These are phyloP conservation scores for Coprinellus micaceus DNA, from an alignment of 768 basidiomycete species.

Conservation along the genomic window DNA sequence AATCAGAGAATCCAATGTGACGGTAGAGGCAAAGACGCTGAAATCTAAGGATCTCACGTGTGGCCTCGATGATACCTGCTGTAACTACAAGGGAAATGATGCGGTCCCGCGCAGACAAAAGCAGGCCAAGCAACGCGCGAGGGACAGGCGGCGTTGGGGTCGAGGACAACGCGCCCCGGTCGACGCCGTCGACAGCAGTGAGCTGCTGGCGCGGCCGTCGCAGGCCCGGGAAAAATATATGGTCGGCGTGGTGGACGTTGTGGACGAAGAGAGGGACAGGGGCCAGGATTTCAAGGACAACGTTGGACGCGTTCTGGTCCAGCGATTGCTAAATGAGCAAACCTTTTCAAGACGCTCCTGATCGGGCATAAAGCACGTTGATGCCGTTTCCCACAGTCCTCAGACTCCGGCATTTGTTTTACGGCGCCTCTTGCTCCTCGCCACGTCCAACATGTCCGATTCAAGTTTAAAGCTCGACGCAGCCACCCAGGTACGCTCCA, in stretches of 20 bases:
- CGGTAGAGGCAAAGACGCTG: constrained; percentile 23
- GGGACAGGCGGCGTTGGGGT: background rate
- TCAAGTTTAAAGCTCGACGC: constrained; percentile 64
- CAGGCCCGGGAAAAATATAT: too few species aligned
- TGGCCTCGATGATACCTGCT: constrained; percentile 16
- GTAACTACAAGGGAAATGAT: constrained; percentile 5
- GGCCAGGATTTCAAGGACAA: too few species aligned
- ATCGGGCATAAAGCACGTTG: constrained; percentile 3
- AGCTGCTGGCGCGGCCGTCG: too few species aligned
- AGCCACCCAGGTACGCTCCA: constrained; percentile 57
- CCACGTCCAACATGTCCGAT: constrained; percentile 39
- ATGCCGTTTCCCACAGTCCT: constrained; percentile 8
- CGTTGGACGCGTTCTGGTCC: too few species aligned
- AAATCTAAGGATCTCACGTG: constrained; percentile 34
- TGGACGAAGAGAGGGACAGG: too few species aligned
- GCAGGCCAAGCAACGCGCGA: constrained; percentile 3
- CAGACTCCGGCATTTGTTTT: constrained; percentile 8
- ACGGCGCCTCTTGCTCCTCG: background rate
- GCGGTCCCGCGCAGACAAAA: constrained; percentile 9
- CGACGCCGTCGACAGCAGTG: background rate
- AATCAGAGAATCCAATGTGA: constrained; percentile 18
- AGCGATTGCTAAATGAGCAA: background rate
- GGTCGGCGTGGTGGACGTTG: too few species aligned
- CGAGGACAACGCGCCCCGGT: constrained; percentile 1
- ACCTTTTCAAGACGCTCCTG: background rate